These are phyloP conservation scores for Hydnum rufescens DNA, from an alignment of 768 basidiomycete genomes.

Conservation along the genomic window DNA sequence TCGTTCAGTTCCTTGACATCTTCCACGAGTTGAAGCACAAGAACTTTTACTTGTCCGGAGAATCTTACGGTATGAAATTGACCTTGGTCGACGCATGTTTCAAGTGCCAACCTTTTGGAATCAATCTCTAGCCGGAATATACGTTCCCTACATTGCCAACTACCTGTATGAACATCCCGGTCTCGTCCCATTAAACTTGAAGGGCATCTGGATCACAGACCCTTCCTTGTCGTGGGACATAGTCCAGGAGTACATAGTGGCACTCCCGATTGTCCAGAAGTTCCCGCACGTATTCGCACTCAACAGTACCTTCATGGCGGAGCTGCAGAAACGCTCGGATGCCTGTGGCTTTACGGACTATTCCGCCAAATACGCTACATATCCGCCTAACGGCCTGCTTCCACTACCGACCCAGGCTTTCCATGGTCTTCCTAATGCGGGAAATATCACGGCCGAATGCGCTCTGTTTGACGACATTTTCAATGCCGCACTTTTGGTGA, in stretches of 20 bases:
- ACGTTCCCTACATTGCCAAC: slow-evolving; percentile 51
- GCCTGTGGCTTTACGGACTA: slow-evolving; percentile 48
- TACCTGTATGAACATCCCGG: slow-evolving; percentile 43
- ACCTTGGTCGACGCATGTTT: neutral
- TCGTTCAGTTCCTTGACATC: slow-evolving; percentile 57
- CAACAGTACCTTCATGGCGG: slow-evolving; percentile 44
- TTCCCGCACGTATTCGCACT: slow-evolving; percentile 50
- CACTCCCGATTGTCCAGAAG: slow-evolving; percentile 49
- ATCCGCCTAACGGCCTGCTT: slow-evolving; percentile 43
- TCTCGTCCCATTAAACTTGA: slow-evolving; percentile 33
- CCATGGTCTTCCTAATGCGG: slow-evolving; percentile 26
- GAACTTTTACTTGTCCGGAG: slow-evolving; percentile 49
- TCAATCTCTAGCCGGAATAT: slow-evolving; percentile 32
- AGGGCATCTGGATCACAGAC: slow-evolving; percentile 55
- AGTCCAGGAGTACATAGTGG: slow-evolving; percentile 49
- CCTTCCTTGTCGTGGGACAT: slow-evolving; percentile 44
- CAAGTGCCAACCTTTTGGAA: neutral
- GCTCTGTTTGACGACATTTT: slow-evolving; percentile 51
- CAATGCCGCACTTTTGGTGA: slow-evolving; percentile 36
- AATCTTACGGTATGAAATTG: slow-evolving; percentile 15
- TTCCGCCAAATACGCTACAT: slow-evolving; percentile 38
- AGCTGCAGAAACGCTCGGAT: slow-evolving; percentile 32
- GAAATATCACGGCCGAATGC: slow-evolving; percentile 27
- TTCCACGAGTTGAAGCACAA: slow-evolving; percentile 56
- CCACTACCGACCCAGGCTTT: slow-evolving; percentile 30